Base-by-base conservation (phyloP, 1,284 basidiomycete species). In the Moesziomyces globuligerus region DNA sequence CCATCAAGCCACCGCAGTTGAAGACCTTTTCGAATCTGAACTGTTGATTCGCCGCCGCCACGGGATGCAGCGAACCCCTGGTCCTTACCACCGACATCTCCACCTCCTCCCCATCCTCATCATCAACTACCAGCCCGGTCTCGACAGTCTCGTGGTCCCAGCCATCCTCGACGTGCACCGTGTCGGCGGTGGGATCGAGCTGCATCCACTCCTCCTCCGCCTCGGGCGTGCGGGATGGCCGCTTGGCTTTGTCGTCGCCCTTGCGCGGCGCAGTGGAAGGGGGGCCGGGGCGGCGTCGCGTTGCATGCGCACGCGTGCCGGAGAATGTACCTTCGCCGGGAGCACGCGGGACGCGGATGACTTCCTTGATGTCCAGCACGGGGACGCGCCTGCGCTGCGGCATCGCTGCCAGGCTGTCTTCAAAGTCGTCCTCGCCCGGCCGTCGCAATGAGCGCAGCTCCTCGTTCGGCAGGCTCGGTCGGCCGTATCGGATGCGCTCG, bases 1-100 rank as follows among this genome's bases (percentile, higher is more conserved):
- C 94, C 75, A 96, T 89, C 79, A 92, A 94, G 45, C 92, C 89
- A 45, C 89, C 90, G 70, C 97, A 93, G n/a, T 90, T 89, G 81
- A 96, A 96, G n/a, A 95, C 87, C 83, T 95, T 96, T 80, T 96
- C 90, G 81, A 94, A 98, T 25, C 85, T 85, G 87, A 94, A 98
- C 21, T 87, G 86, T 41, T 86, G 86, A 15, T 86, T 87, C 42
- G 71, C 67, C 17, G 87, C 84, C 50, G 85, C 85, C 6, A 49
- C 7, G 5, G 67, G 67, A 23, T 28, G 39, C 1, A 56, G 44
- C 2, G 67, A 60, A 0, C 48, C 45, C 23, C 47, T 56, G 21
- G 60, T 70, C 8, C 60, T 43, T 4, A 70, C 67, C 8, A 70
- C 38, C n/a, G 23, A 38, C 79, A 90, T 86, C 47, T 86, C 84